Conservation (phyloP, 495 filamentous ascomycete genomes). For the Penicillium pulvis region DNA sequence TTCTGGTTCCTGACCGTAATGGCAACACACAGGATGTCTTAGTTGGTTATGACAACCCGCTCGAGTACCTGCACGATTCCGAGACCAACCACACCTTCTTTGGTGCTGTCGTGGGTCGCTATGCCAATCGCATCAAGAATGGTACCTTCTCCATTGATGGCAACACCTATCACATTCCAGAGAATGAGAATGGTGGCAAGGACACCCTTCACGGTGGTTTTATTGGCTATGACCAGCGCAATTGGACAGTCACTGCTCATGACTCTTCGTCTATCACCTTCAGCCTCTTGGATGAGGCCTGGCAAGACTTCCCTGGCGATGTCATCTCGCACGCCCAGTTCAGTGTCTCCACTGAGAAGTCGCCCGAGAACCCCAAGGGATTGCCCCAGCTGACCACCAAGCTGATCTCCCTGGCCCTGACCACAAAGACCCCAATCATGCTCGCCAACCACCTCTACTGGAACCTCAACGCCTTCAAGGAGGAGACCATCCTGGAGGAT, state of each 20-base stretch:
- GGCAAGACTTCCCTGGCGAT: constrained; percentile 78
- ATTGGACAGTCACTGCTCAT: constrained; percentile 75
- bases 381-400: constrained; percentile 49
- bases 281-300: constrained; percentile 71
- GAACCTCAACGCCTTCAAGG: constrained; percentile 83
- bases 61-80: constrained; percentile 64
- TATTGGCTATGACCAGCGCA: constrained; percentile 78
- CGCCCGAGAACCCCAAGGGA: constrained; percentile 41
- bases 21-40: constrained; percentile 68
- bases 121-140: constrained; percentile 88
- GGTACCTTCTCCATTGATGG: constrained; percentile 75
- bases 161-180: constrained; percentile 59
- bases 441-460: constrained; percentile 83
- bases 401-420: constrained; percentile 67
- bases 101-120: constrained; percentile 75
- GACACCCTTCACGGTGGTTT: constrained; percentile 83
- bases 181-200: constrained; percentile 71
- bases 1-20: constrained; percentile 71
- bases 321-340: constrained; percentile 79
- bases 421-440: constrained; percentile 80
- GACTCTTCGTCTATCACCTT: constrained; percentile 74
- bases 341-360: constrained; percentile 49
- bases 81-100: constrained; percentile 73
- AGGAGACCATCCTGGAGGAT: constrained; percentile 67
- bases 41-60: constrained; percentile 78